phyloP scores from a whole-genome alignment of 768 basidiomycete species.

The Amanita molliuscula region DNA sequence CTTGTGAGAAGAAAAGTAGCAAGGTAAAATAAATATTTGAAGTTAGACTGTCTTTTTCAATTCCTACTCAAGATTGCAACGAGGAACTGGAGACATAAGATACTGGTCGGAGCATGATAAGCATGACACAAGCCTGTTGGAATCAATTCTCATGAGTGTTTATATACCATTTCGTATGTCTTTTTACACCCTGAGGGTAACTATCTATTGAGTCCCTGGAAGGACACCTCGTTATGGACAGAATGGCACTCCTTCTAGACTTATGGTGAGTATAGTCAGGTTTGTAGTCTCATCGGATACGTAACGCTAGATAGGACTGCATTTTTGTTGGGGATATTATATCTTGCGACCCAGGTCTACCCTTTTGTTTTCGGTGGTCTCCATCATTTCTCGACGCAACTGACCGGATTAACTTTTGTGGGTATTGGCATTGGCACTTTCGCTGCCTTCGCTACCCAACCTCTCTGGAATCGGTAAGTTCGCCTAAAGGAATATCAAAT shows the following conservation, averaged over 20 bases:
- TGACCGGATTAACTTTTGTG: slow-evolving; percentile 47
- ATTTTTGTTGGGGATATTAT: slow-evolving; percentile 49
- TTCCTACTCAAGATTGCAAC: slow-evolving; percentile 34
- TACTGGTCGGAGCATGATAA: slow-evolving; percentile 56
- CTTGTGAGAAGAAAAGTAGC: slow-evolving; percentile 53
- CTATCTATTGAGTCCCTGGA: not conserved
- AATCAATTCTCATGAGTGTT: slow-evolving; percentile 46
- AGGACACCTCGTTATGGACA: slow-evolving; percentile 57
- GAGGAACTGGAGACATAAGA: slow-evolving; percentile 37
- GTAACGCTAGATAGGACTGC: slow-evolving; percentile 39
- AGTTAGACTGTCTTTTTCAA: not conserved
- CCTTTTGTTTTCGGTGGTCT: slow-evolving; percentile 39
- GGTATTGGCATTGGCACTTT: slow-evolving; percentile 53
- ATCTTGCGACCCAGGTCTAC: slow-evolving; percentile 54
- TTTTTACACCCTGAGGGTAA: not conserved
- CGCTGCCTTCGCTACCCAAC: slow-evolving; percentile 39
- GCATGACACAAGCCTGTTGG: slow-evolving; percentile 29
- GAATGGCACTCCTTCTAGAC: slow-evolving; percentile 67
- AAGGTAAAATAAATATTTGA: slow-evolving; percentile 21
- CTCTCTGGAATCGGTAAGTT: slow-evolving; percentile 43
- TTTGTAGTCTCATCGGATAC: not conserved
- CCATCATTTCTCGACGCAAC: slow-evolving; percentile 38
- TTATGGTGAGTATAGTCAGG: slow-evolving; percentile 47
- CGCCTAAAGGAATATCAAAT: not conserved
- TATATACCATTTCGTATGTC: slow-evolving; percentile 62